Conservation (phyloP, 2,329 filamentous ascomycete species). For the Ophiostoma fasciatum region DNA sequence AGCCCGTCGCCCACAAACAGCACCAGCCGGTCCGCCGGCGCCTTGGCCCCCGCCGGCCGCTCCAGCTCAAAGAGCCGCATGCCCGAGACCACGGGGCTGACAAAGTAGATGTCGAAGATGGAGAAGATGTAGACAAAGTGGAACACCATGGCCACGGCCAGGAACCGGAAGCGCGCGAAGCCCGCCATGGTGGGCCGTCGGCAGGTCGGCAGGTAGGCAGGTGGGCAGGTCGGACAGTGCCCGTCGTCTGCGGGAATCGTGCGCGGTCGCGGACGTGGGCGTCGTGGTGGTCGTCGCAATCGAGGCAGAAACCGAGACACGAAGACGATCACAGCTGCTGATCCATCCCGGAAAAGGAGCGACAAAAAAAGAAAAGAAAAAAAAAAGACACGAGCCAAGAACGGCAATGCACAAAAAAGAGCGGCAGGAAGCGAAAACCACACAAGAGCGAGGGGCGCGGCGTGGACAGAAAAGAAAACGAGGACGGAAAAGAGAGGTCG, state of each 20-base stretch:
- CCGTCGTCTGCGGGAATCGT: too few species aligned
- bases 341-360: not conserved
- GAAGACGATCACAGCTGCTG: too few species aligned
- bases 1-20: conserved; percentile 92
- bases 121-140: conserved; percentile 88
- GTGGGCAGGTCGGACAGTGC: not conserved
- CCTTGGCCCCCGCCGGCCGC: conserved; percentile 39
- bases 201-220: not conserved
- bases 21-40: conserved; percentile 80
- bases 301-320: not conserved
- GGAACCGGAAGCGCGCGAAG: conserved; percentile 59
- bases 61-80: conserved; percentile 73
- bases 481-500: not conserved
- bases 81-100: conserved; percentile 90
- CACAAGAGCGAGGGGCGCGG: not conserved
- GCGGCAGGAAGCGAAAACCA: not conserved
- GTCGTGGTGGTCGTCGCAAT: too few species aligned
- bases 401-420: not conserved
- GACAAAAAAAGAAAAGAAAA: not conserved
- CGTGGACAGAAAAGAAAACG: not conserved
- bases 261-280: too few species aligned
- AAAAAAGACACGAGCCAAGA: not conserved
- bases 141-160: conserved; percentile 80
- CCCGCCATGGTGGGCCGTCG: conserved; percentile 30
- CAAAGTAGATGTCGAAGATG: conserved; percentile 98